Evolutionary conservation across 2,329 filamentous ascomycete genomes (phyloP).

Genomic region (Hypocrella siamensis): DNA sequence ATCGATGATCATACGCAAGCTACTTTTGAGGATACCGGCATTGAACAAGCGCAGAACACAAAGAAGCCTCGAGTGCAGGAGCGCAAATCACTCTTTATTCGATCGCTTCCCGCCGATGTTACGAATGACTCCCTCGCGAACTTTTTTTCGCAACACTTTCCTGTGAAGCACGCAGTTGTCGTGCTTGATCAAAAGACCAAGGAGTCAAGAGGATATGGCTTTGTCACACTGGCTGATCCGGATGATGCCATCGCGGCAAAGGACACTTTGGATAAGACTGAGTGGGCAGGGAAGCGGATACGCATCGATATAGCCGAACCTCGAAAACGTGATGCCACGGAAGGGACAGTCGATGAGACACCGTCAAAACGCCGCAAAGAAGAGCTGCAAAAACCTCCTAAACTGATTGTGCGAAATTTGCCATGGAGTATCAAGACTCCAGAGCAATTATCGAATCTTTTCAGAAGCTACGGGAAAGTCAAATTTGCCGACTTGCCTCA

Average conservation of each 20-base stretch:
- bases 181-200: constrained; percentile 78
- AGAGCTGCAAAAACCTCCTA: constrained; percentile 45
- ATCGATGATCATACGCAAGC: constrained; percentile 15
- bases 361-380: constrained; percentile 41
- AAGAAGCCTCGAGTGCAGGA: constrained; percentile 46
- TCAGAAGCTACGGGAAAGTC: constrained; percentile 80
- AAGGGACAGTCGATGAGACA: constrained; percentile 20
- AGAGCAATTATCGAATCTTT: constrained; percentile 64
- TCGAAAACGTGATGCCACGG: constrained; percentile 50
- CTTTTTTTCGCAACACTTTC: constrained; percentile 86
- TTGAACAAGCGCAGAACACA: constrained; percentile 15
- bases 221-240: constrained; percentile 89
- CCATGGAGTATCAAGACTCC: constrained; percentile 89
- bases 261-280: constrained; percentile 63
- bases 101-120: constrained; percentile 61
- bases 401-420: constrained; percentile 80
- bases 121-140: constrained; percentile 74
- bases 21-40: constrained; percentile 16
- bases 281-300: constrained; percentile 67
- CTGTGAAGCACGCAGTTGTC: constrained; percentile 90
- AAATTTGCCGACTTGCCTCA: constrained; percentile 77
- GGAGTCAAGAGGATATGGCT: constrained; percentile 80
- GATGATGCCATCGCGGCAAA: constrained; percentile 77
- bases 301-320: constrained; percentile 79
- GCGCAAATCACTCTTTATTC: constrained; percentile 71